Evolutionary conservation across 345 rosid species (phyloP), one percentile per base, ranked within the genome.

Genomic region (Rhodamnia argentea): DNA sequence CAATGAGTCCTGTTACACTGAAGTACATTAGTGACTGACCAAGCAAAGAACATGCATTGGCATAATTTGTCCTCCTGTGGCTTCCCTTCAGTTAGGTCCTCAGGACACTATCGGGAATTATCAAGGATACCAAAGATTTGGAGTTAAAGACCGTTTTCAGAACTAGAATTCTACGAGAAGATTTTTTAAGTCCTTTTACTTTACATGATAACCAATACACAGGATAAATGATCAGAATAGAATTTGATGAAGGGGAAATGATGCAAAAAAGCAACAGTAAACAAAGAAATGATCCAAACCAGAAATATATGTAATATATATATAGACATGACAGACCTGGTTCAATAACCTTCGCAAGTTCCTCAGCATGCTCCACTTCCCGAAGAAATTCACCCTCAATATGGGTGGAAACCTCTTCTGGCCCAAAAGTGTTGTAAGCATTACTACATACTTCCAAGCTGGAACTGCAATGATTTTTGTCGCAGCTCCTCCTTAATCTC

Each of bases 341-440:
- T 87, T 94, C 94, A 62, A 97, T 88, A 88, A 83, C 88, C 88
- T 94, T 94, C 6, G 96, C 91, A 89, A 97, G 95, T 90, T 95
- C 95, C 88, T 94, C 99, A 47, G 99, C 98, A 87, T 86, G 94
- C 85, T 91, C 99, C 88, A 96, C 93, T 92, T 94, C 99, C 84
- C 29, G 89, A 50, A 96, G 92, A 91, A 97, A 96, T 56, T 95
- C 98, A 88, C 89, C 93, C 90, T 95, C 94, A 24, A 96, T 94
- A 88, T 90, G 93, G 85, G 91, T 88, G 87, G 94, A 91, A 83
- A 93, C 83, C 86, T 91, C 92, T 85, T 90, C 95, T 9, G 93
- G 88, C 87, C 89, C 89, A 85, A 86, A 89, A 55, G 90, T 83
- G 85, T 86, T 82, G 57, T 82, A 86, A 84, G 84, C 82, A 89